These are phyloP conservation scores for Monosporascus sp. DNA, from an alignment of 2,329 filamentous ascomycete genomes.

Conservation along the genomic window DNA sequence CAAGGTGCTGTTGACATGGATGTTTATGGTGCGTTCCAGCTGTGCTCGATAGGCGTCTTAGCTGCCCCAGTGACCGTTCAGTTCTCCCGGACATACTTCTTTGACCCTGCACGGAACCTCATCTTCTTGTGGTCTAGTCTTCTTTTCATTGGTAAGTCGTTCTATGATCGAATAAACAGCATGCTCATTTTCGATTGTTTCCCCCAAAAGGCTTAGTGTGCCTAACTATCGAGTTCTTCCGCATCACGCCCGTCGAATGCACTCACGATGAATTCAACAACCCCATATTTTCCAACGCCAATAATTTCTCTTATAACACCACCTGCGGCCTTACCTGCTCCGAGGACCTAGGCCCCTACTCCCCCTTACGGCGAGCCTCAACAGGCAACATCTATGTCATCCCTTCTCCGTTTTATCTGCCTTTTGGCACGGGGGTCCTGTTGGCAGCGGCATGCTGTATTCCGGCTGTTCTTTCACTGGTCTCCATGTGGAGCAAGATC, in stretches of 20 bases:
- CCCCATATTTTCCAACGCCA: slow-evolving; percentile 27
- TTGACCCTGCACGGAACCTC: slow-evolving; percentile 56
- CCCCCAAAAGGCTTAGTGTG: slow-evolving; percentile 47
- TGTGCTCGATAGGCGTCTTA: slow-evolving; percentile 61
- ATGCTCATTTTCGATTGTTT: not conserved
- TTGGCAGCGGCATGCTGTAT: slow-evolving; percentile 60
- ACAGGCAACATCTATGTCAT: slow-evolving; percentile 59
- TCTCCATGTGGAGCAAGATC: slow-evolving; percentile 60
- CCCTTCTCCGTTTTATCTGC: slow-evolving; percentile 48
- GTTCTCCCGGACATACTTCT: slow-evolving; percentile 58
- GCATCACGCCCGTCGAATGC: slow-evolving; percentile 41
- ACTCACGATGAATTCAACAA: slow-evolving; percentile 30
- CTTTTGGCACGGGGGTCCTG: slow-evolving; percentile 54
- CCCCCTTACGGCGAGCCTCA: slow-evolving; percentile 48
- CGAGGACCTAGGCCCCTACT: slow-evolving; percentile 40
- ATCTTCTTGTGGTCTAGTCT: slow-evolving; percentile 63
- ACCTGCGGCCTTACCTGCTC: slow-evolving; percentile 45
- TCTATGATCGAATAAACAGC: not conserved
- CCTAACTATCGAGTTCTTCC: slow-evolving; percentile 60
- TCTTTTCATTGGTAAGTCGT: slow-evolving; percentile 48
- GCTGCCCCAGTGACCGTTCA: slow-evolving; percentile 58
- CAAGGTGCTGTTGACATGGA: slow-evolving; percentile 62
- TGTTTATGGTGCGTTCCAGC: slow-evolving; percentile 61
- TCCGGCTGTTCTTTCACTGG: slow-evolving; percentile 55
- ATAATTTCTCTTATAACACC: slow-evolving; percentile 38